phyloP scores from a whole-genome alignment of 108 stramenopile genomes.

The Cyclotella choctawhatcheeana region DNA sequence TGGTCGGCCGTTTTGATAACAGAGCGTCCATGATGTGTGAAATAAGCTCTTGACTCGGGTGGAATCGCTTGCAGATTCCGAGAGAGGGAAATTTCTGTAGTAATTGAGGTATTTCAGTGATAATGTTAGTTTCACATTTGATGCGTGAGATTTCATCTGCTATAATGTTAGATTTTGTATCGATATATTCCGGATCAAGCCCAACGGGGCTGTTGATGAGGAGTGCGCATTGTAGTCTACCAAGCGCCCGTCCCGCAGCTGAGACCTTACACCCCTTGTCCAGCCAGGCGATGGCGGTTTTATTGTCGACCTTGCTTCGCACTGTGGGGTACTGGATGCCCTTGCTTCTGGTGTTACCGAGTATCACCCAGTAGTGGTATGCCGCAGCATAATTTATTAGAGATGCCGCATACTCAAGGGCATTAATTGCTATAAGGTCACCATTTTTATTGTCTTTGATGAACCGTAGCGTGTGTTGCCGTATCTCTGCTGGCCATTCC shows the following conservation, averaged over 20 bases:
- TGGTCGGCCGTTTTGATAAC: slow-evolving; percentile 1
- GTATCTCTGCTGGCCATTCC: slow-evolving; percentile 9
- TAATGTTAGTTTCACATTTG: background rate
- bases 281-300: background rate
- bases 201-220: slow-evolving; percentile 20
- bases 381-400: slow-evolving; percentile 17
- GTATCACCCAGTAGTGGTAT: background rate
- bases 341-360: too few relatives aligned
- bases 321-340: background rate
- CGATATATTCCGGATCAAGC: background rate
- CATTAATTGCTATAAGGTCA: slow-evolving; percentile 9
- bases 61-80: slow-evolving; percentile 8
- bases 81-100: background rate
- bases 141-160: slow-evolving; percentile 24
- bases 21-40: slow-evolving; percentile 16
- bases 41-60: slow-evolving; percentile 5
- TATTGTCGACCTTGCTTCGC: slow-evolving; percentile 9
- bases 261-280: slow-evolving; percentile 14
- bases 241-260: slow-evolving; percentile 2
- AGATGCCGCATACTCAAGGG: slow-evolving; percentile 12
- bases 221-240: slow-evolving; percentile 15
- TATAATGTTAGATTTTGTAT: slow-evolving; percentile 1
- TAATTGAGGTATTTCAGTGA: background rate
- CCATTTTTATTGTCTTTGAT: background rate
- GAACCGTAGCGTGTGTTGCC: background rate